phyloP scores from a whole-genome alignment of 2,329 filamentous ascomycete species.

The Fusarium hainanense region DNA sequence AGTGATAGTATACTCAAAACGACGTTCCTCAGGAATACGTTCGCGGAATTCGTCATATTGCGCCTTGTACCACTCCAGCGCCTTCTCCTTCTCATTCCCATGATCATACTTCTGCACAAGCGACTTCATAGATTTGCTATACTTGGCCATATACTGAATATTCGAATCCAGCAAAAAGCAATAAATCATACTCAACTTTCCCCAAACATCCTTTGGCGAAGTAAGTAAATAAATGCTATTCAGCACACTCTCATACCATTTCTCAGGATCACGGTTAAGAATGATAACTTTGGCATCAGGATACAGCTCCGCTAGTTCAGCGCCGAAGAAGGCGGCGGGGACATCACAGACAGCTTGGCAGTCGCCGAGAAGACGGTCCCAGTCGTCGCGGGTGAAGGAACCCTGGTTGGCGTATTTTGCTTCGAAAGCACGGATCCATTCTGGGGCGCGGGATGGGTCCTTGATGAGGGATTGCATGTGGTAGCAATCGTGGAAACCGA shows the following conservation, averaged over 20 bases:
- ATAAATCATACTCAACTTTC: slow-evolving; percentile 47
- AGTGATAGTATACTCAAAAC: slow-evolving; percentile 54
- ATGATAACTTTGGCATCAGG: slow-evolving; percentile 54
- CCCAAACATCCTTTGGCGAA: slow-evolving; percentile 31
- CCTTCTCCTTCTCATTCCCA: slow-evolving; percentile 51
- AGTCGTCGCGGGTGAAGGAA: slow-evolving; percentile 53
- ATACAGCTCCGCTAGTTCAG: slow-evolving; percentile 51
- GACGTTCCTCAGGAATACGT: slow-evolving; percentile 48
- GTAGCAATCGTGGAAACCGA: slow-evolving; percentile 53
- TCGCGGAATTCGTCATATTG: slow-evolving; percentile 53
- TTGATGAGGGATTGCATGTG: slow-evolving; percentile 51
- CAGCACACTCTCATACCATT: slow-evolving; percentile 48
- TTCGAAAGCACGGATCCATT: slow-evolving; percentile 50
- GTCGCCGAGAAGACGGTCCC: slow-evolving; percentile 58
- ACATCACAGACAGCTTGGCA: slow-evolving; percentile 65
- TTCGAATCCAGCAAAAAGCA: slow-evolving; percentile 45
- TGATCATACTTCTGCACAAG: slow-evolving; percentile 48
- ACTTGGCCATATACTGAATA: slow-evolving; percentile 42
- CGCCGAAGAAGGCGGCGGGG: slow-evolving; percentile 64
- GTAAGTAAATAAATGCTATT: slow-evolving; percentile 49
- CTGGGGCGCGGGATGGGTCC: slow-evolving; percentile 41
- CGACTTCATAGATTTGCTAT: slow-evolving; percentile 44
- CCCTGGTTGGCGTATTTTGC: slow-evolving; percentile 49
- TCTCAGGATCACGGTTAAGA: slow-evolving; percentile 54
- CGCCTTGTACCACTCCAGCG: slow-evolving; percentile 52